phyloP scores from a whole-genome alignment of 768 basidiomycete genomes.

The Tremella mesenterica region DNA sequence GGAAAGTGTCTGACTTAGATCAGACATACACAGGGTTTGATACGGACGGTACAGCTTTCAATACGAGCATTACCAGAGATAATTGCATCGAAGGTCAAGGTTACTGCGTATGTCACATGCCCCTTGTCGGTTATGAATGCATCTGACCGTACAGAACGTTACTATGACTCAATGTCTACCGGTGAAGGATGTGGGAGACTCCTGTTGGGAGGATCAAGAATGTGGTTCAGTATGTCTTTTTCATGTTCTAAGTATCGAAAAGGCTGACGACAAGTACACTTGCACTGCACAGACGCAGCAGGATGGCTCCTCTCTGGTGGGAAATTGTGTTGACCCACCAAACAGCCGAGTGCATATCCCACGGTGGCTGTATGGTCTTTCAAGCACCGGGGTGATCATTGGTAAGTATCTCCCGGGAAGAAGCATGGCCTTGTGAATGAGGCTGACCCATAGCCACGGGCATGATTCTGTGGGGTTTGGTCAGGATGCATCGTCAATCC shows the following conservation, averaged over 20 bases:
- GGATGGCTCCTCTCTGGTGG: too few species aligned
- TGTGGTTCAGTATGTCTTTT: slow-evolving; percentile 21
- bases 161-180: slow-evolving; percentile 9
- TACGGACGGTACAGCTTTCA: slow-evolving; percentile 10
- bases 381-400: neutral
- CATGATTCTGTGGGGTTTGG: neutral
- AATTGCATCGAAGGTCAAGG: slow-evolving; percentile 25
- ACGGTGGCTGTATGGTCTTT: neutral
- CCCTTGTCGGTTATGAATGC: neutral
- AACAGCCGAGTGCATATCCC: neutral
- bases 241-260: neutral
- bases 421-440: neutral
- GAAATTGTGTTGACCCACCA: neutral
- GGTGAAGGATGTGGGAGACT: slow-evolving; percentile 1
- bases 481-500: neutral
- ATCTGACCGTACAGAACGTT: slow-evolving; percentile 6
- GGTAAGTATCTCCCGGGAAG: too few species aligned
- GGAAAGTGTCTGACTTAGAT: neutral
- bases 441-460: neutral
- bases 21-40: slow-evolving; percentile 29
- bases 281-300: neutral
- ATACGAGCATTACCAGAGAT: slow-evolving; percentile 14
- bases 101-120: slow-evolving; percentile 19
- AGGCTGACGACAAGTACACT: neutral
- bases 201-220: slow-evolving; percentile 18